phyloP scores from a whole-genome alignment of 306 rosid species.

The Cicer yamashitae region DNA sequence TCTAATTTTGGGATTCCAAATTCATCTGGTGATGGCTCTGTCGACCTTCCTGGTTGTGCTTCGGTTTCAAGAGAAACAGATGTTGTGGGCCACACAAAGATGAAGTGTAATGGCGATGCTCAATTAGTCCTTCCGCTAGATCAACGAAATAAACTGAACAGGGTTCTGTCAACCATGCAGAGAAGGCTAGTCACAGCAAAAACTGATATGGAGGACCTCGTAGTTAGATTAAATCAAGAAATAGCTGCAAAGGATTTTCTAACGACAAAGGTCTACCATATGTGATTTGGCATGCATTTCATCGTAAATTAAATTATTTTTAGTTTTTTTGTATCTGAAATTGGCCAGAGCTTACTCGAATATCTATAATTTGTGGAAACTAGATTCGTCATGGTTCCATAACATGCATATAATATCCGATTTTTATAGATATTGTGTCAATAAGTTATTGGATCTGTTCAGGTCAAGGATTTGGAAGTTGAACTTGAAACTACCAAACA shows the following conservation, averaged over 20 bases:
- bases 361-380: constrained; percentile 19
- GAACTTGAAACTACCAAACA: constrained; percentile 84
- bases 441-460: constrained; percentile 51
- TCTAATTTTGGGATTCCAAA: constrained; percentile 72
- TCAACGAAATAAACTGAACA: constrained; percentile 88
- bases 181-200: constrained; percentile 84
- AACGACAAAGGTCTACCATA: constrained; percentile 75
- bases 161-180: constrained; percentile 90
- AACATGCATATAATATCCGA: constrained; percentile 4
- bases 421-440: constrained; percentile 31
- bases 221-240: constrained; percentile 94
- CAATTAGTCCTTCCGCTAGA: constrained; percentile 84
- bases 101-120: constrained; percentile 64
- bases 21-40: constrained; percentile 73
- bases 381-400: constrained; percentile 29
- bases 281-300: constrained; percentile 34
- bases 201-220: constrained; percentile 97
- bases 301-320: constrained; percentile 9
- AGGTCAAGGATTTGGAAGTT: constrained; percentile 98
- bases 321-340: constrained; percentile 34
- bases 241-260: constrained; percentile 93
- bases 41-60: constrained; percentile 66
- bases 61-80: constrained; percentile 63
- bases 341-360: constrained; percentile 21
- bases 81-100: constrained; percentile 56